Evolutionary conservation across 352 stramenopile species (phyloP), one percentile per base, ranked within the genome.

Genomic region (Elongisporangium senticosum): DNA sequence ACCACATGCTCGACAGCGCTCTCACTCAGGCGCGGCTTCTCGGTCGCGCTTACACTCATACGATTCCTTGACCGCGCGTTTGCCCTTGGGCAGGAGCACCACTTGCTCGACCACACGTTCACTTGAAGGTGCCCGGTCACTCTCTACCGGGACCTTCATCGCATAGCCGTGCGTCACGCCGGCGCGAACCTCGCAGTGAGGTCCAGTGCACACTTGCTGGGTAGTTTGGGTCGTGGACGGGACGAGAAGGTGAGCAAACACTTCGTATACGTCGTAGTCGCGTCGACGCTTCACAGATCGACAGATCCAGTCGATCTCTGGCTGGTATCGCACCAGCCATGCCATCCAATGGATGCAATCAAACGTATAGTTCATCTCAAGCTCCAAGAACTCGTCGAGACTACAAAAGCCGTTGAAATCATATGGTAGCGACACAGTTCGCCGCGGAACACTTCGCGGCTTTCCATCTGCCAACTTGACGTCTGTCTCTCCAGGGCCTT

Each of bases 281-380:
- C n/a, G 7, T 23, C 57, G 58, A 24, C 51, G 33, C 33, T 55
- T 65, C 4, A 61, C 63, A 5, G 58, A 62, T 57, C 52, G 33
- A 50, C 37, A 3, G 23, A 56, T 4, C 56, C 48, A 66, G 43
- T 51, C 51, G 21, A 68, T 65, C 21, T 52, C 13, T 3, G 48
- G 58, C 17, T 59, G 56, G 47, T 67, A 65, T 2, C 48, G 49
- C n/a, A 40, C n/a, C n/a, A 72, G 26, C 49, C 54, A 68, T n/a
- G 64, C 51, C 4, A 70, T 70, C 1, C 55, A 39, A 7, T 71
- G 26, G 49, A 68, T 75, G n/a, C 56, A 67, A 33, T 71, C 58
- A 22, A 67, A 73, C 6, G 47, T 55, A 37, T 69, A 64, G 37
- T 71, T 65, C n/a, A 73, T 59, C 20, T 65, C 56, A 20, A 73